Base-by-base conservation (phyloP, 805 yeast genomes). In the Pichia gijzeniarum region DNA sequence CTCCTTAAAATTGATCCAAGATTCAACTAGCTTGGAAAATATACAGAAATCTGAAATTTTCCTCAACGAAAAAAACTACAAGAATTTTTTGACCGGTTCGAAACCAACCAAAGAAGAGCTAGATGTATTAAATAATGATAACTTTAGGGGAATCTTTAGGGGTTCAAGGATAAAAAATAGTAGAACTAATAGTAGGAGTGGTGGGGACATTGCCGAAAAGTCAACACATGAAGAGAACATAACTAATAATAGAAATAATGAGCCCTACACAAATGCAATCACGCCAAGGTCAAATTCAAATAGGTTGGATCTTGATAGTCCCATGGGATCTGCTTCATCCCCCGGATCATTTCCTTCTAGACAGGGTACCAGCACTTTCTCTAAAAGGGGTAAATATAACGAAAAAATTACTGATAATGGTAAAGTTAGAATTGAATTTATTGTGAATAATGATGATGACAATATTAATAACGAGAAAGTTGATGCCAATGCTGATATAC, bases 1-100 rank as follows among this genome's bases (percentile, higher is more conserved):
- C 55, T 81, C 86, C 36, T 61, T 86, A 54, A 84, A 83, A 52
- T 64, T 85, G 47, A 72, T 88, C 39, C 95, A 86, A 57, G 93
- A 85, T 58, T 79, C 89, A 13, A 85, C 95, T 0, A 73, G 79
- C 47, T 62, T 71, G 41, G 68, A 62, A 41, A 62, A 60, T 25
- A 63, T 66, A 19, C 55, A 59, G 25, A 57, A 60, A 38, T 58
- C 55, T 16, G 70, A 65, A 41, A 58, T 66, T 5, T 66, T 63
- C 44, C 44, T 66, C 22, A 65, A 65, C 48, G 68, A 64, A 35
- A 54, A 47, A 38, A 66, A 66, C 46, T 65, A 61, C 43, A 53
- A 59, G 25, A 55, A 57, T 40, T 66, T 64, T 44, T 53, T 66
- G 32, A 64, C 57, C 22, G 64, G 67, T 9, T 55, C 55, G 8